These are phyloP conservation scores for Sporothrix pseudoabietina DNA, from an alignment of 2,329 filamentous ascomycete species.

Conservation along the genomic window DNA sequence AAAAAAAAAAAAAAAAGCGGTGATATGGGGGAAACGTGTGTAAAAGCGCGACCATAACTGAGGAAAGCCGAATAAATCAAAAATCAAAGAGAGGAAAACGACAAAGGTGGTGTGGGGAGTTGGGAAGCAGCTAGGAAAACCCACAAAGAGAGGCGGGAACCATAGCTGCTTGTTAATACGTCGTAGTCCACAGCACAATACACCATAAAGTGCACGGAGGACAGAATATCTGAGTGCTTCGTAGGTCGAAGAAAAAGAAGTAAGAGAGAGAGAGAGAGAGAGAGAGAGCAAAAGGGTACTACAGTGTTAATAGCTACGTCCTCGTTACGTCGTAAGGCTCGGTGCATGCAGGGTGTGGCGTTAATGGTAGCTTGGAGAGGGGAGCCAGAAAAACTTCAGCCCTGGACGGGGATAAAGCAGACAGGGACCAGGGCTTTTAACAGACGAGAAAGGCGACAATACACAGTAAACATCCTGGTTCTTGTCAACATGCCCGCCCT, in stretches of 20 bases:
- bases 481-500: background rate
- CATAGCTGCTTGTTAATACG: background rate
- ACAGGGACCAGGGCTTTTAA: slow-evolving; percentile 3
- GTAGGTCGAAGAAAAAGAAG: no score
- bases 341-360: background rate
- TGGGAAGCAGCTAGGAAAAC: background rate
- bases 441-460: background rate
- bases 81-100: background rate
- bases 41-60: background rate
- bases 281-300: background rate
- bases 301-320: background rate
- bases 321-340: background rate
- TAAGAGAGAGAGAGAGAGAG: background rate
- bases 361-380: background rate
- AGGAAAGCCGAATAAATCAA: background rate
- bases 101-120: slow-evolving; percentile 4
- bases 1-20: no score
- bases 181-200: background rate
- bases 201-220: no score
- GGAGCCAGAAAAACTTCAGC: background rate
- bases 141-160: background rate
- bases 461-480: background rate
- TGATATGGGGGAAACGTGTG: background rate
- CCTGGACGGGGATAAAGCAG: background rate
- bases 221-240: no score